These are phyloP conservation scores for Fusarium cicatricum DNA, from an alignment of 2,329 filamentous ascomycete genomes.

Conservation along the genomic window DNA sequence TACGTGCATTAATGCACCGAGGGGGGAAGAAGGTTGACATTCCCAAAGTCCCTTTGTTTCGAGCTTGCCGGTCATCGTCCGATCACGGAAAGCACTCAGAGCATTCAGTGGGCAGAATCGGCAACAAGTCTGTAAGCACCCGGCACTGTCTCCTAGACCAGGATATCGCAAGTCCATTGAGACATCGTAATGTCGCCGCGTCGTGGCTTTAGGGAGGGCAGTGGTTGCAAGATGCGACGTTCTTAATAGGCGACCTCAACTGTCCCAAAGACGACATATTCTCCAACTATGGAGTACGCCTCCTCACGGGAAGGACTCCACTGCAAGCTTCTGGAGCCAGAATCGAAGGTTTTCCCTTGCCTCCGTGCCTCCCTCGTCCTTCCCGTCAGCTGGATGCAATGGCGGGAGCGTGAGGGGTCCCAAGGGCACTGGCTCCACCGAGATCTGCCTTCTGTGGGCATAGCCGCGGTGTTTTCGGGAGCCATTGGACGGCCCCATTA, in stretches of 20 bases:
- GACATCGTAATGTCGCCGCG: background rate
- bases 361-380: slow-evolving; percentile 37
- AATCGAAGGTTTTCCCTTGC: slow-evolving; percentile 42
- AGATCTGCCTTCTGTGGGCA: slow-evolving; percentile 41
- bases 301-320: slow-evolving; percentile 43
- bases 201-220: slow-evolving; percentile 13
- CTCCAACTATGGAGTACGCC: slow-evolving; percentile 41
- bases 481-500: slow-evolving; percentile 39
- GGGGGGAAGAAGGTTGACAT: slow-evolving; percentile 2
- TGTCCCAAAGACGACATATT: slow-evolving; percentile 38
- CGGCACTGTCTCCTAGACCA: slow-evolving; percentile 9
- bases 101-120: slow-evolving; percentile 17
- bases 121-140: slow-evolving; percentile 6
- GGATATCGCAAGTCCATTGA: background rate
- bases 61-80: slow-evolving; percentile 32
- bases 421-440: slow-evolving; percentile 39
- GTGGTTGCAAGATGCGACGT: slow-evolving; percentile 20
- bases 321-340: slow-evolving; percentile 42
- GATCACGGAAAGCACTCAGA: slow-evolving; percentile 27
- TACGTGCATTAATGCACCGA: slow-evolving; percentile 19
- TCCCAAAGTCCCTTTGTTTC: slow-evolving; percentile 35
- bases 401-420: slow-evolving; percentile 43
- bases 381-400: slow-evolving; percentile 39
- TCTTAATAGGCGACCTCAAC: slow-evolving; percentile 36
- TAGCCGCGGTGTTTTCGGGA: slow-evolving; percentile 39